Conservation (phyloP, 2,329 filamentous ascomycete genomes). For the Raffaelea albimanens region DNA sequence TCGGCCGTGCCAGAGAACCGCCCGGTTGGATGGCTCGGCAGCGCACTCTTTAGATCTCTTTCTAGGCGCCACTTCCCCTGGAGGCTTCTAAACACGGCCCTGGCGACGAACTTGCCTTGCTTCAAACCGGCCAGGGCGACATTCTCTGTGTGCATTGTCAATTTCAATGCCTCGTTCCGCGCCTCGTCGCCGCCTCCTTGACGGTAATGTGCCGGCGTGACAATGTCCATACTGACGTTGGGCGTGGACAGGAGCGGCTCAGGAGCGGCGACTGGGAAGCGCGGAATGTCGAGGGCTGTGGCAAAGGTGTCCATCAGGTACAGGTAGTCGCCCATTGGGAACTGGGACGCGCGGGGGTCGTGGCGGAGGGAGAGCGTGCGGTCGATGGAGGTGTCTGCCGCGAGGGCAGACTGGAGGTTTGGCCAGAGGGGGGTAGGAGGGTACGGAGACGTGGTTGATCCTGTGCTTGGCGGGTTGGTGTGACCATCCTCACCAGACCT, state of each 20-base stretch:
- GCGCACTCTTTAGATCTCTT: constrained; percentile 42
- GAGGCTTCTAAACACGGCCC: constrained; percentile 60
- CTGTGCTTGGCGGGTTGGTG: constrained; percentile 14
- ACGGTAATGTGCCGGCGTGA: constrained; percentile 46
- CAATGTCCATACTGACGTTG: constrained; percentile 38
- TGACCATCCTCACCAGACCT: too few species aligned
- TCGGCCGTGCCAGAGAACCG: constrained; percentile 54
- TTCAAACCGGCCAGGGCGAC: constrained; percentile 31
- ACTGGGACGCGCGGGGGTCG: constrained; percentile 52
- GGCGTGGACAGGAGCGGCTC: constrained; percentile 15
- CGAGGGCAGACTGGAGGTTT: constrained; percentile 29
- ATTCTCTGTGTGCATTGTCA: constrained; percentile 34
- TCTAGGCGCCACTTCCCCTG: constrained; percentile 61
- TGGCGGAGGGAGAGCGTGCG: constrained; percentile 40
- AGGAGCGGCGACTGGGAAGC: constrained; percentile 13
- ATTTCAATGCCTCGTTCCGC: constrained; percentile 24
- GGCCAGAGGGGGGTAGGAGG: constrained; percentile 13
- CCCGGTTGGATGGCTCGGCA: constrained; percentile 52
- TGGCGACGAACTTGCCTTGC: constrained; percentile 44
- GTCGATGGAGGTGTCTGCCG: constrained; percentile 32
- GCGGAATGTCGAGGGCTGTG: constrained; percentile 43
- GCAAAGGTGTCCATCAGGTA: constrained; percentile 67
- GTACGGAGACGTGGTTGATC: neutral
- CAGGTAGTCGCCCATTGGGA: constrained; percentile 75
- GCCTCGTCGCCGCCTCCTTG: neutral